Percentiles rank a stretch among this genome's conserved stretches.
These are phyloP conservation scores for Trypanosoma conorhini DNA, from an alignment of 208 protist species.

Conservation along the genomic window DNA sequence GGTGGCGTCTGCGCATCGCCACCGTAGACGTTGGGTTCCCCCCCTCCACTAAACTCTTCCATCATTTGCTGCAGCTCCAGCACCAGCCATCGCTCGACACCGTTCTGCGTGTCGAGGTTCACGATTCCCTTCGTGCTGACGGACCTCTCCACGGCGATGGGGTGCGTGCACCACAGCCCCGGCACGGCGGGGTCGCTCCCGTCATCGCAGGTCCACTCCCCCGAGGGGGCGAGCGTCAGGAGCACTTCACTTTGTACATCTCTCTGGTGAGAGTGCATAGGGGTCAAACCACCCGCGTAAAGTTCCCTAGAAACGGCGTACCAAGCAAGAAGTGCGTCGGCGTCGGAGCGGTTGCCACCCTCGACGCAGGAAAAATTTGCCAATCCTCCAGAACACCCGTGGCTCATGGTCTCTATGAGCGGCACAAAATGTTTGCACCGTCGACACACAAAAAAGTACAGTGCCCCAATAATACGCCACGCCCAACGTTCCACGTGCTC, in stretches of 20 bases:
- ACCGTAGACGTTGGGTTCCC: not conserved
- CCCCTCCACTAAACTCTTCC: constrained; percentile 27
- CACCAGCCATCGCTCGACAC: constrained; percentile 50
- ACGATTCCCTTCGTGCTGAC: constrained; percentile 33
- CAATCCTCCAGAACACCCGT: constrained; percentile 35
- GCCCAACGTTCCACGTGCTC: constrained; percentile 64
- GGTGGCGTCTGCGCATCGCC: not conserved
- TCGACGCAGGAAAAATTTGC: constrained; percentile 29
- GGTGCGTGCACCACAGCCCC: constrained; percentile 26
- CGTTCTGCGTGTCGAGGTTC: constrained; percentile 56
- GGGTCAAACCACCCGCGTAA: constrained; percentile 43
- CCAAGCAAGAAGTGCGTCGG: constrained; percentile 47
- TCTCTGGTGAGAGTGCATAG: constrained; percentile 27
- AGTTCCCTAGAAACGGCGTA: constrained; percentile 33
- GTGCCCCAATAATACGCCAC: constrained; percentile 67
- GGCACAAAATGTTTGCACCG: constrained; percentile 48
- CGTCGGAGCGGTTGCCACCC: constrained; percentile 23
- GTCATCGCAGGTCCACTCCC: constrained; percentile 27
- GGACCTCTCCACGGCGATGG: constrained; percentile 34
- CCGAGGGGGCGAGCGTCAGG: constrained; percentile 6
- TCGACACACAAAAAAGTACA: constrained; percentile 46
- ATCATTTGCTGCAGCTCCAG: constrained; percentile 41
- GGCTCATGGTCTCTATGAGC: constrained; percentile 46
- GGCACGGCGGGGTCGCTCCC: constrained; percentile 10
- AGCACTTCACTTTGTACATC: constrained; percentile 18